Percentiles rank a stretch among this genome's conserved stretches.
These are phyloP conservation scores for Magnolia officinalis DNA, from an alignment of 164 flowering plant genomes.

Conservation along the genomic window DNA sequence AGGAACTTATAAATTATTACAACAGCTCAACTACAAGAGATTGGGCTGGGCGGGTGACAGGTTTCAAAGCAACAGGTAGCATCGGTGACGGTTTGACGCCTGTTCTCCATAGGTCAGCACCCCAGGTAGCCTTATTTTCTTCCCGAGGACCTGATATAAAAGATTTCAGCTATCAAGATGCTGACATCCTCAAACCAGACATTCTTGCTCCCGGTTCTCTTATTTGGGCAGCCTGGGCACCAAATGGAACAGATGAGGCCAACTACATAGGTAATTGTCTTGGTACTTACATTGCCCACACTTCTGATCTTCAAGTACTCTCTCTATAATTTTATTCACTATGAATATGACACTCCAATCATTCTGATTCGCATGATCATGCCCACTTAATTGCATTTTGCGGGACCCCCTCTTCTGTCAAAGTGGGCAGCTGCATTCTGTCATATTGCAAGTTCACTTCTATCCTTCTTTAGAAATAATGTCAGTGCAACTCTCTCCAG, in stretches of 20 bases:
- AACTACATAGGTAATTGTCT: constrained; percentile 59
- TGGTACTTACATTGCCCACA: background rate
- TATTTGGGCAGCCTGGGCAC: constrained; percentile 99
- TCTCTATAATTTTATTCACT: too few species aligned
- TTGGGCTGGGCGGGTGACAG: constrained; percentile 86
- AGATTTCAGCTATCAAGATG: constrained; percentile 88
- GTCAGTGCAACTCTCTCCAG: too few species aligned
- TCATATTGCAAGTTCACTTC: too few species aligned
- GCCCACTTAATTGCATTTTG: too few species aligned
- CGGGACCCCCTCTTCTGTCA: too few species aligned
- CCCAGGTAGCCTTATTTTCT: constrained; percentile 89
- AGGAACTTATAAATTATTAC: constrained; percentile 90
- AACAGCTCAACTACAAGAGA: constrained; percentile 78
- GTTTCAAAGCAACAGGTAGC: constrained; percentile 73
- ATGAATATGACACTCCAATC: too few species aligned
- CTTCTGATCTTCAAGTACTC: too few species aligned
- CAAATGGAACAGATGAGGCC: constrained; percentile 90
- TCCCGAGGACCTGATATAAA: constrained; percentile 92
- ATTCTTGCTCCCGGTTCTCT: constrained; percentile 96
- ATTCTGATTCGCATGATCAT: too few species aligned
- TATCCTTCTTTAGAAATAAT: too few species aligned
- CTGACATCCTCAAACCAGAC: constrained; percentile 97
- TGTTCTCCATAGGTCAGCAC: constrained; percentile 82
- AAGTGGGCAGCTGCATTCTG: too few species aligned
- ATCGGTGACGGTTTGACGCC: constrained; percentile 84